Base-by-base conservation (phyloP, 2,329 filamentous ascomycete species). In the Aspergillus jensenii region DNA sequence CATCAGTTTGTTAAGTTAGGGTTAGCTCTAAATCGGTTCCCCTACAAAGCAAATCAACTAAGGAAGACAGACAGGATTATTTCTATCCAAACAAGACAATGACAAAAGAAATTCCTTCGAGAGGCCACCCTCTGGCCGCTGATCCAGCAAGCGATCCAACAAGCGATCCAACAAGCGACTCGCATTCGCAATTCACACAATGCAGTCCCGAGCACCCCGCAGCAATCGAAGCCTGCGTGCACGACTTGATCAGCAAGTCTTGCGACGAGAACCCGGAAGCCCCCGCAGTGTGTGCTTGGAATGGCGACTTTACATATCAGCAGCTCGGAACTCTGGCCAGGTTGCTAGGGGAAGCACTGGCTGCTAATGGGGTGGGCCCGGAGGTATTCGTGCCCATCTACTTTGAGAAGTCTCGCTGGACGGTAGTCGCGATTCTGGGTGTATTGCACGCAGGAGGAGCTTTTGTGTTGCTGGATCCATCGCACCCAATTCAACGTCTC, bases 361-460 rank as follows among this genome's bases (percentile, higher is more conserved):
- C 27, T 15, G 2, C 8, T 1, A 3, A 23, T 12, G 31, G 43
- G 6, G 51, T 46, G 6, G n/a, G 9, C 3, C 40, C 15, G 15
- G 51, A 35, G 5, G 33, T 12, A 1, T 37, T 48, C 19, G 43
- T 55, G n/a, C 31, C 52, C 4, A 17, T 55, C 15, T 23, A 33
- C 4, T 27, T 55, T 8, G 41, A 55, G 2, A 55, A 48, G 52
- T 55, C 52, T 2, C n/a, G n/a, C 11, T 55, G 52, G 43, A 41
- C 43, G 27, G 12, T 33, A 0, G 19, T 55, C 5, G 43, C 52
- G 11, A 47, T 47, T 1, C 31, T 55, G 31, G 52, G 25, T 1
- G 52, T 55, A 3, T 21, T 55, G 17, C 23, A 47, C 8, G 31
- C 52, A 9, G 52, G 52, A 12, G 41, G 27, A 14, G 52, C 41